Conservation (phyloP, 495 filamentous ascomycete genomes). For the Thozetella sp. region DNA sequence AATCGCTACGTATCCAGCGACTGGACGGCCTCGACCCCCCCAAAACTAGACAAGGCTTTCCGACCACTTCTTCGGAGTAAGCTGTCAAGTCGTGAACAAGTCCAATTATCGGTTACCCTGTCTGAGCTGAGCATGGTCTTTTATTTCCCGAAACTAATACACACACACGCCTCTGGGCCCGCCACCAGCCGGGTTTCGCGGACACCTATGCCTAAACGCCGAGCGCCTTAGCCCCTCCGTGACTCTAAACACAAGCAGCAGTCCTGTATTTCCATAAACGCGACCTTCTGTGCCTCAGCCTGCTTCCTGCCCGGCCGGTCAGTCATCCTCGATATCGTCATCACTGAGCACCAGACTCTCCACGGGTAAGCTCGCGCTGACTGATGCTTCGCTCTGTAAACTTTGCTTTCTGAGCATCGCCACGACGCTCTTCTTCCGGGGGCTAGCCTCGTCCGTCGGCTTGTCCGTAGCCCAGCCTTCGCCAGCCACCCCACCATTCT, state of each 20-base stretch:
- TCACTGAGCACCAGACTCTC: conserved; percentile 80
- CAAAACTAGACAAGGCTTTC: no score
- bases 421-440: conserved; percentile 37
- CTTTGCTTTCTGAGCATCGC: conserved; percentile 22
- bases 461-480: conserved; percentile 63
- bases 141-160: not conserved
- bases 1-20: no score
- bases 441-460: conserved; percentile 43
- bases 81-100: no score
- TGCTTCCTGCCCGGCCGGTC: conserved; percentile 4
- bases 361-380: conserved; percentile 40
- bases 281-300: no score
- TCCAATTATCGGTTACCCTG: no score
- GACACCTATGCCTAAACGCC: not conserved
- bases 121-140: not conserved
- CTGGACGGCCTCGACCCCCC: no score
- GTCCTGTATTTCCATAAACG: no score
- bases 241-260: no score
- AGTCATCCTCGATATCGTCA: conserved; percentile 94
- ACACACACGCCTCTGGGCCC: no score
- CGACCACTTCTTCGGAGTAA: no score
- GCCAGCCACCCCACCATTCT: conserved; percentile 21
- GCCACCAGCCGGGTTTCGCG: no score
- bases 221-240: no score
- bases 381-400: conserved; percentile 14